A percentile compares a stretch with the other conserved stretches of the same genome.
Evolutionary conservation across 768 basidiomycete genomes (phyloP).

Genomic region (Psilocybe tampanensis): DNA sequence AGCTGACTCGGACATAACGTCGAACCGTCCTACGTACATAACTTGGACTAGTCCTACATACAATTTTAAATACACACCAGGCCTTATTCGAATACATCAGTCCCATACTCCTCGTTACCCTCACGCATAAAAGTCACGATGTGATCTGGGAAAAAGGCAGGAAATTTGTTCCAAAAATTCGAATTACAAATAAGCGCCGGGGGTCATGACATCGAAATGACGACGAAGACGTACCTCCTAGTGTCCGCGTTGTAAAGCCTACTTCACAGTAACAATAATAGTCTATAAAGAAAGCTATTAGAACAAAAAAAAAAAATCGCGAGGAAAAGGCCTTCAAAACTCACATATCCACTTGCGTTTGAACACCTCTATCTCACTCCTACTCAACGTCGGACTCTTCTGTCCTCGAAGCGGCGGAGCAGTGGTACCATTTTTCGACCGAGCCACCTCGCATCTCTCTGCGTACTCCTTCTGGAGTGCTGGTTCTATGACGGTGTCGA

Average conservation of each 20-base stretch:
- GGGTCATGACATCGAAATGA: not conserved
- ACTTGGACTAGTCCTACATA: no score
- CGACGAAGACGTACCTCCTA: slow-evolving; percentile 52
- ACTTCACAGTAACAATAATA: slow-evolving; percentile 70
- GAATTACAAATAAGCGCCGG: not conserved
- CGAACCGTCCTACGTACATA: no score
- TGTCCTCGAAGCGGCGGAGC: no score
- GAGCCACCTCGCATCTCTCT: slow-evolving; percentile 42
- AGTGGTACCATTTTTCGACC: not conserved
- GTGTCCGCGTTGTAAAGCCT: slow-evolving; percentile 66
- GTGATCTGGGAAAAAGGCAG: slow-evolving; percentile 44
- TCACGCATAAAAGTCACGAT: slow-evolving; percentile 68
- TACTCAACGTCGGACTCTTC: slow-evolving; percentile 25
- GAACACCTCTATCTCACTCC: slow-evolving; percentile 71
- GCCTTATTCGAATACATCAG: slow-evolving; percentile 38
- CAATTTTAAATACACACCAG: not conserved
- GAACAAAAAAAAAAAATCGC: not conserved
- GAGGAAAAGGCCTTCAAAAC: slow-evolving; percentile 19
- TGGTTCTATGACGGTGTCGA: slow-evolving; percentile 59
- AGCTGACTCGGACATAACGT: no score
- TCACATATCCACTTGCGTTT: slow-evolving; percentile 73
- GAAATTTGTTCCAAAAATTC: no score
- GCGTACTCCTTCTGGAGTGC: slow-evolving; percentile 63
- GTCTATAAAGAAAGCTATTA: slow-evolving; percentile 16
- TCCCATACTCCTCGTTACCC: slow-evolving; percentile 62